Conservation (phyloP, 306 rosid species). For the Lagenaria siceraria region DNA sequence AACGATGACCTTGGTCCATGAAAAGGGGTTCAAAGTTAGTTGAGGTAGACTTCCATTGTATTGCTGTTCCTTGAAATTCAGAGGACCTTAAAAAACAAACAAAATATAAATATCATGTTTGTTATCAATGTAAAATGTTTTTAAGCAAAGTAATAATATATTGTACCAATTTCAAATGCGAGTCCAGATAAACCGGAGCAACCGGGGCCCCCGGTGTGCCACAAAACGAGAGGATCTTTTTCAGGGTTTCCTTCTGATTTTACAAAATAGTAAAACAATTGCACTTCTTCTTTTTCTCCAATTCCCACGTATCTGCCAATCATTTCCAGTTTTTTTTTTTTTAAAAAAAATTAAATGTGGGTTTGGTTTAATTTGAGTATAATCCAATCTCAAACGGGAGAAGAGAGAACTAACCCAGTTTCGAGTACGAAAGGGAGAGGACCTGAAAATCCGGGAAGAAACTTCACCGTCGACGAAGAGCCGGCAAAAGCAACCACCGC, state of each 20-base stretch:
- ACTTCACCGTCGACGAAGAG: no score
- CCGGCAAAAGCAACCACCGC: no score
- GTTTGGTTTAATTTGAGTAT: no score
- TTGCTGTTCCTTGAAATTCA: slow-evolving; percentile 22
- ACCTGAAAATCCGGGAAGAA: no score
- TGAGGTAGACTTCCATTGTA: slow-evolving; percentile 45
- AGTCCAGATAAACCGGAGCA: slow-evolving; percentile 43
- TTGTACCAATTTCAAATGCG: slow-evolving; percentile 36
- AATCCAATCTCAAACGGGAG: no score
- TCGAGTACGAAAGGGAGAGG: no score
- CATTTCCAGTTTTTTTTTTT: no score
- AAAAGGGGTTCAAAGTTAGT: slow-evolving; percentile 27
- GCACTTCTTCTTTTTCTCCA: slow-evolving; percentile 40
- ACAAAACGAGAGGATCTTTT: slow-evolving; percentile 53
- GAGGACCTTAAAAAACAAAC: slow-evolving; percentile 31
- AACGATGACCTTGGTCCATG: slow-evolving; percentile 63
- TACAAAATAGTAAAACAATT: slow-evolving; percentile 47
- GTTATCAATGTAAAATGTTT: no score
- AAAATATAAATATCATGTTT: no score
- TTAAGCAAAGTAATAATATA: no score
- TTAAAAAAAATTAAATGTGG: no score
- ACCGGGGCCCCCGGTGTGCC: slow-evolving; percentile 73
- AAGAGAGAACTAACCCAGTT: no score
- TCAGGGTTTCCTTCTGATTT: slow-evolving; percentile 45
- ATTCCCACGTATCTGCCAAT: slow-evolving; percentile 48